phyloP scores from a whole-genome alignment of 2,329 filamentous ascomycete species.

The Alternaria conjuncta region DNA sequence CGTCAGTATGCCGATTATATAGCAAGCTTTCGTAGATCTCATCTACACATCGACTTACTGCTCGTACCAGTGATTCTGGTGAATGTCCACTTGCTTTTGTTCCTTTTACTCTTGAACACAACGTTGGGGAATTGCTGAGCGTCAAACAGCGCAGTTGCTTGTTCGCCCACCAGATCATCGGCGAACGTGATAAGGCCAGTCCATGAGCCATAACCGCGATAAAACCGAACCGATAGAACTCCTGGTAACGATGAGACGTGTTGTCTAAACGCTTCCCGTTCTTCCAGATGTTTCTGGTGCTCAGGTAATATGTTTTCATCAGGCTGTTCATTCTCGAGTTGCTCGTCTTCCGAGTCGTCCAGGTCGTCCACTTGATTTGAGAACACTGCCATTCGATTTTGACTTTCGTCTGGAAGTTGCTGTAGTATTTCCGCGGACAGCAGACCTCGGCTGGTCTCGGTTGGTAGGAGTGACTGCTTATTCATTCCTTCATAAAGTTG shows the following conservation, averaged over 20 bases:
- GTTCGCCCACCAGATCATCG: conserved; percentile 12
- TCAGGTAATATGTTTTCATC: conserved; percentile 11
- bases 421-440: conserved; percentile 35
- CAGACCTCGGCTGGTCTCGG: background rate
- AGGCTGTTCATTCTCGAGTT: background rate
- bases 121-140: conserved; percentile 21
- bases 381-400: conserved; percentile 28
- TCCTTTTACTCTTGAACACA: conserved; percentile 14
- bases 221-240: conserved; percentile 27
- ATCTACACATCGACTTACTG: background rate
- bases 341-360: conserved; percentile 1
- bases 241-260: conserved; percentile 29
- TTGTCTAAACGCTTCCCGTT: conserved; percentile 21
- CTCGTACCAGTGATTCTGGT: background rate
- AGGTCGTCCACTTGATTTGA: background rate
- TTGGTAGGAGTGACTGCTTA: background rate
- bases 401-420: conserved; percentile 32
- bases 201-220: conserved; percentile 29
- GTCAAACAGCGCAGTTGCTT: conserved; percentile 27
- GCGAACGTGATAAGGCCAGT: conserved; percentile 28
- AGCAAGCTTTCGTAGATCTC: background rate
- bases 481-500: too few species aligned
- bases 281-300: conserved; percentile 20
- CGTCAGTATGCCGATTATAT: background rate
- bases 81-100: conserved; percentile 28